Evolutionary conservation across 192 early-diverging fungal genomes (phyloP), one percentile per base, ranked within the genome.

Genomic region (Coemansia reversa): DNA sequence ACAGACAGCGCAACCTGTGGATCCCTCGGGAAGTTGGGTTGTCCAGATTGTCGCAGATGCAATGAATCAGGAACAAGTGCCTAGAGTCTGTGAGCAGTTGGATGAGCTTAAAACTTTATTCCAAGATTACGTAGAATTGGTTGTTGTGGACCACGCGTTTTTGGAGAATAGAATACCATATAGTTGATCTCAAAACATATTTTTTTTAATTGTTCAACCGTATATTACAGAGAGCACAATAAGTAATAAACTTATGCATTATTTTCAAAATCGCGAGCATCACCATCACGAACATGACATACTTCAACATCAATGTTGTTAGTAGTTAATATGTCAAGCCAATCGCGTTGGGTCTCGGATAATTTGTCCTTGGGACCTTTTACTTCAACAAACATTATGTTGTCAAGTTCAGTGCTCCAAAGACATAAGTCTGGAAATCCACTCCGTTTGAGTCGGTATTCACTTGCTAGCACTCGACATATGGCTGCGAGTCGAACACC

Each of bases 391-490:
- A 89, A 87, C 75, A 68, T 30, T 32, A 85, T 81, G 32, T 84
- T 35, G 19, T 78, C 80, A 32, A 81, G 83, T 7, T 67, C 62
- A 16, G 83, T 76, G 51, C 88, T 81, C 89, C 89, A 91, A 51
- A 88, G 76, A 35, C 87, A 89, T 55, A 91, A 55, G 55, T 91
- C 89, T 0, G 89, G 89, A 62, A 89, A 86, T 5, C 89, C 89
- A 42, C 85, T 85, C 18, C 76, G 73, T 14, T 87, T 85, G 27
- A 84, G 79, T 9, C 79, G 75, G 63, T 86, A 89, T 63, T 91
- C 88, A 29, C 84, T 81, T 5, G 87, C 85, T 32, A 91, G 55
- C 6, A 84, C 65, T 27, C 72, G 69, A 63, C 87, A 88, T 42
- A 91, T 83, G 23, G 83, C 84, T 0, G 84, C 61, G 27, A 91